Evolutionary conservation across 2,329 filamentous ascomycete species (phyloP), one percentile per base, ranked within the genome.

Genomic region (Neonectria sp.): DNA sequence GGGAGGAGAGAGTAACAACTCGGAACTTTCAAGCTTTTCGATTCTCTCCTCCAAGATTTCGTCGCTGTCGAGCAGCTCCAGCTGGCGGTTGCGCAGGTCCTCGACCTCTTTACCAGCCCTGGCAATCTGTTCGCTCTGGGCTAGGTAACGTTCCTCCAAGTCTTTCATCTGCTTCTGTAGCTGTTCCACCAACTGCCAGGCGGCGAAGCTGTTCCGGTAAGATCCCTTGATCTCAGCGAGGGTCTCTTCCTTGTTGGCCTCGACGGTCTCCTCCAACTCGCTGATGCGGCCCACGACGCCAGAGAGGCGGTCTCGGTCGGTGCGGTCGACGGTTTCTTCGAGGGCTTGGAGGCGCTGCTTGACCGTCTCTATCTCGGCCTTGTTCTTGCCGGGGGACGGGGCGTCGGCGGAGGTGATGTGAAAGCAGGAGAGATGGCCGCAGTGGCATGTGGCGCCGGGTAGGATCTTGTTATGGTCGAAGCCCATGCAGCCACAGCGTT

Each of bases 361-460:
- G 57, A 78, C 68, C 29, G 73, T 53, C 46, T 77, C 75, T 48
- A 77, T 72, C 59, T 77, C 75, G 60, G 82, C 82, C 68, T 81
- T 83, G 67, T 90, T 80, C 25, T 81, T 79, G 40, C 86, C 85
- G 27, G 88, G 72, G 68, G 89, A 88, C 7, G 83, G 79, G 13
- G 79, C 76, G 60, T 87, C 83, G 31, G 83, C 79, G n/a, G 82
- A 82, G 69, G 83, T 82, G 65, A 86, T 80, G 73, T 90, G 88
- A 73, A 86, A 90, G 76, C 88, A 90, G 37, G 88, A 86, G 60
- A 89, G 83, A 74, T 90, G 88, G 6, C 88, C 88, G 71, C 88
- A 90, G 57, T 88, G 84, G 72, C 88, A 90, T 24, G 80, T 84
- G 60, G 86, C 86, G 43, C 87, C 85, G 1, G 88, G 88, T 12